Conservation (phyloP, 192 early-diverging fungal species). For the Spizellomyces punctatus region DNA sequence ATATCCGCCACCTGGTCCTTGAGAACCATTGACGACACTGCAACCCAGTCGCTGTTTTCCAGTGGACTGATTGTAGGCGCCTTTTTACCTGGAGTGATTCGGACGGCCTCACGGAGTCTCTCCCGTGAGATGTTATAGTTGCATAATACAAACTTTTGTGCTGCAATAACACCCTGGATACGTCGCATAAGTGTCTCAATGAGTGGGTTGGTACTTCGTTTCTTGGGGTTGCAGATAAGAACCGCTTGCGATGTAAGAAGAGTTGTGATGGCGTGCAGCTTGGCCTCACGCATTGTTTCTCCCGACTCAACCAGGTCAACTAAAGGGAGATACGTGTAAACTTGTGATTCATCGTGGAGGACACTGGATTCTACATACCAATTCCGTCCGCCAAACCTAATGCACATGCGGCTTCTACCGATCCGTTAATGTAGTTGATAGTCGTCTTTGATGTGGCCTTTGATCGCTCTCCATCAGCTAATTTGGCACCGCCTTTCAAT, state of each 20-base stretch:
- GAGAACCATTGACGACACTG: constrained; percentile 87
- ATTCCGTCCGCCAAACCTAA: constrained; percentile 97
- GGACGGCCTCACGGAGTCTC: constrained; percentile 62
- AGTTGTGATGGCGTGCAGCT: constrained; percentile 87
- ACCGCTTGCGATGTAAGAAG: constrained; percentile 85
- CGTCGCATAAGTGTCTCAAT: constrained; percentile 78
- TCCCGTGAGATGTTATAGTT: constrained; percentile 86
- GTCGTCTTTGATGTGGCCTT: constrained; percentile 72
- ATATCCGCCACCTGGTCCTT: constrained; percentile 76
- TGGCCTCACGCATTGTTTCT: constrained; percentile 99
- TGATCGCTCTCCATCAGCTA: constrained; percentile 18
- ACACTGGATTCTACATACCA: constrained; percentile 52
- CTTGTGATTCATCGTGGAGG: background rate
- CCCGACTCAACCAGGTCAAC: constrained; percentile 83
- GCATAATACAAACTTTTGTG: constrained; percentile 83
- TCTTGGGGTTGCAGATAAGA: constrained; percentile 76
- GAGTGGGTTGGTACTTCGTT: constrained; percentile 74
- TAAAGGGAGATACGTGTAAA: background rate
- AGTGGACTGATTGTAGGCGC: constrained; percentile 86
- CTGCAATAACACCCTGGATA: constrained; percentile 89
- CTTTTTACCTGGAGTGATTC: constrained; percentile 91
- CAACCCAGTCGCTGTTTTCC: constrained; percentile 87
- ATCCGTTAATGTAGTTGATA: constrained; percentile 87
- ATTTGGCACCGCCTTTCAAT: background rate
- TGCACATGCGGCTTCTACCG: constrained; percentile 95